These are phyloP conservation scores for Haberlea rhodopensis DNA, from an alignment of 257 asterid species.

Conservation along the genomic window DNA sequence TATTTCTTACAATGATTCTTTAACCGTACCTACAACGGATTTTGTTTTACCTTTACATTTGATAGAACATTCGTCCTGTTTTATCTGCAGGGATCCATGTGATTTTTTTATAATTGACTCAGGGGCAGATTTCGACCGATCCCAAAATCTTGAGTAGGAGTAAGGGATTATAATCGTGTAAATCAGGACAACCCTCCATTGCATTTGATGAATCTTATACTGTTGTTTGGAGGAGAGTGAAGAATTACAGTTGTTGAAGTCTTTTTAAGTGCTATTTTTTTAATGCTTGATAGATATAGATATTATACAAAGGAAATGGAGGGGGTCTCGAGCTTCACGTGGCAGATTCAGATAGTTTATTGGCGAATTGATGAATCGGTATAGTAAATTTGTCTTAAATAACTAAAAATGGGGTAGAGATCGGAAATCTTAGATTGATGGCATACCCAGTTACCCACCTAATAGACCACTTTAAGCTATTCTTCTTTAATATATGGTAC, in stretches of 20 bases:
- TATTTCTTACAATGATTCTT: conserved; percentile 21
- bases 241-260: not conserved
- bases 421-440: no score
- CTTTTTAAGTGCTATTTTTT: conserved; percentile 13
- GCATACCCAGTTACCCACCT: no score
- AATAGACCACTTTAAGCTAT: no score
- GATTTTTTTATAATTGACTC: conserved; percentile 35
- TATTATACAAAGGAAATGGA: no score
- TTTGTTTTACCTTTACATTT: conserved; percentile 19
- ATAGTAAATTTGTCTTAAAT: no score
- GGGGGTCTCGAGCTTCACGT: no score
- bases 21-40: conserved; percentile 14
- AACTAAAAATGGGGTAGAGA: no score
- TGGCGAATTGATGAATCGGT: no score
- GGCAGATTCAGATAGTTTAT: no score
- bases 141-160: conserved; percentile 17
- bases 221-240: conserved; percentile 11
- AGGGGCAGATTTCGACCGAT: conserved; percentile 7
- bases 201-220: conserved; percentile 4
- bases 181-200: conserved; percentile 40
- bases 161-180: conserved; percentile 32
- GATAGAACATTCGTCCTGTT: conserved; percentile 8
- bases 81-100: conserved; percentile 32
- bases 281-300: no score
- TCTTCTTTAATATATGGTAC: no score